Conservation (phyloP, 352 stramenopile species). For the Globisporangium nunn region DNA sequence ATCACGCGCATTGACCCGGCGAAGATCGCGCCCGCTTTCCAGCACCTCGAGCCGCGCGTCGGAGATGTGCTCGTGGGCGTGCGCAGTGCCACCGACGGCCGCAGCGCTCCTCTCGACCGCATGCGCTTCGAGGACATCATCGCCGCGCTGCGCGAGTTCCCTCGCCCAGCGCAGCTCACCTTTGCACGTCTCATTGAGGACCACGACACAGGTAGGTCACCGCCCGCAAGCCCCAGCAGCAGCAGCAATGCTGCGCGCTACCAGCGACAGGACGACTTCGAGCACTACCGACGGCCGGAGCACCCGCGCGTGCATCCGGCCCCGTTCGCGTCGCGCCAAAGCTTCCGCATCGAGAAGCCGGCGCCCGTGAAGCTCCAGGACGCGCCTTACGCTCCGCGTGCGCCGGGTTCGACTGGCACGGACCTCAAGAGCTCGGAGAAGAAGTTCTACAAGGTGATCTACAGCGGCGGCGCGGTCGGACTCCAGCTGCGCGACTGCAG, state of each 20-base stretch:
- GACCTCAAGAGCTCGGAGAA: conserved; percentile 29
- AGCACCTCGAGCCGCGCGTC: conserved; percentile 38
- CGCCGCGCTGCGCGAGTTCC: conserved; percentile 36
- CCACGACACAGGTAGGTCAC: conserved; percentile 2
- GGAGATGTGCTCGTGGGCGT: conserved; percentile 65
- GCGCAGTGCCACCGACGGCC: conserved; percentile 17
- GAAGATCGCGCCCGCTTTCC: conserved; percentile 52
- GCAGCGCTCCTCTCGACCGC: conserved; percentile 29
- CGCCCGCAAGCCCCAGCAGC: conserved; percentile 6
- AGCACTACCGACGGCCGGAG: background rate
- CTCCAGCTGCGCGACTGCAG: conserved; percentile 41
- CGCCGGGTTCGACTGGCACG: background rate
- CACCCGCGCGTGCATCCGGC: conserved; percentile 12
- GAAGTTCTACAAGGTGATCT: conserved; percentile 64
- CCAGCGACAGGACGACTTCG: background rate
- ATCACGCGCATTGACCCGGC: conserved; percentile 56
- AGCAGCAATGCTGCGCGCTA: background rate
- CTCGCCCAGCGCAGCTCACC: conserved; percentile 46
- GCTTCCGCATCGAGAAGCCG: conserved; percentile 41
- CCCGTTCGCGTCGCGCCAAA: conserved; percentile 32
- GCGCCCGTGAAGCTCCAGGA: conserved; percentile 9
- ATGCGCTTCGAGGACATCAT: conserved; percentile 74
- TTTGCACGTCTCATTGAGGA: conserved; percentile 49
- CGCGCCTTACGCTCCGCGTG: conserved; percentile 7
- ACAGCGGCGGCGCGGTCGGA: conserved; percentile 39